Conservation (phyloP, 202 grass and related monocot species). For the Sporobolus alterniflorus region DNA sequence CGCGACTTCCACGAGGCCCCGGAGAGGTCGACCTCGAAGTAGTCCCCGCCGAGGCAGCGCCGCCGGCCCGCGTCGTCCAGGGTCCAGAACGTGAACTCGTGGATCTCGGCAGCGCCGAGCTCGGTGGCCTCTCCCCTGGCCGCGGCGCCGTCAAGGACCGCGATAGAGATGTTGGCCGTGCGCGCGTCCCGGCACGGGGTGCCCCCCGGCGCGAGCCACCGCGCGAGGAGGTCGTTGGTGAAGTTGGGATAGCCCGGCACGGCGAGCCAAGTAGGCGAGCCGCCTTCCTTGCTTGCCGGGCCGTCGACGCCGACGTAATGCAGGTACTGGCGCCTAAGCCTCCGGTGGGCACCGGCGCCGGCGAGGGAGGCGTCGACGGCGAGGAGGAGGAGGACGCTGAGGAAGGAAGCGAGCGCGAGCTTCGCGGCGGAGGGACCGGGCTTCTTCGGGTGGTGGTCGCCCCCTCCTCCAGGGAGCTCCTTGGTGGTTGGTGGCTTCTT, state of each 20-base stretch:
- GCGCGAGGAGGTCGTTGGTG: slow-evolving; percentile 73
- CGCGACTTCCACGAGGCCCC: too few species aligned
- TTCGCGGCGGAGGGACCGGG: slow-evolving; percentile 27
- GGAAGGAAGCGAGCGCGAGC: slow-evolving; percentile 52
- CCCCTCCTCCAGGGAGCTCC: background rate
- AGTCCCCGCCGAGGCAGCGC: too few species aligned
- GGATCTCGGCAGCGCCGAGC: slow-evolving; percentile 58
- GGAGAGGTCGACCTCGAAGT: too few species aligned
- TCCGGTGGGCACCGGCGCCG: slow-evolving; percentile 18
- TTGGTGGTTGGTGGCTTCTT: slow-evolving; percentile 30
- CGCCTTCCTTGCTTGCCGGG: background rate
- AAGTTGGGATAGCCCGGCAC: slow-evolving; percentile 54
- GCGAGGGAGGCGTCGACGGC: slow-evolving; percentile 52
- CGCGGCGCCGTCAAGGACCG: slow-evolving; percentile 29
- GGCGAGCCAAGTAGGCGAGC: slow-evolving; percentile 61
- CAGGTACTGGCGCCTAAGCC: slow-evolving; percentile 32
- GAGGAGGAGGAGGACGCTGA: slow-evolving; percentile 54
- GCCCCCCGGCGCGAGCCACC: slow-evolving; percentile 65
- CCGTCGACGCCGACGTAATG: slow-evolving; percentile 18
- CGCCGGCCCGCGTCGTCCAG: slow-evolving; percentile 53
- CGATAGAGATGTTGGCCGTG: slow-evolving; percentile 71
- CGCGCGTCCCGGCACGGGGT: slow-evolving; percentile 72
- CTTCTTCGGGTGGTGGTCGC: slow-evolving; percentile 37
- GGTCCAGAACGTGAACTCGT: slow-evolving; percentile 69
- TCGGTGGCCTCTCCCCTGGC: background rate